Evolutionary conservation across 495 filamentous ascomycete genomes (phyloP), one percentile per base, ranked within the genome.

Genomic region (Trichoderma erinaceum): DNA sequence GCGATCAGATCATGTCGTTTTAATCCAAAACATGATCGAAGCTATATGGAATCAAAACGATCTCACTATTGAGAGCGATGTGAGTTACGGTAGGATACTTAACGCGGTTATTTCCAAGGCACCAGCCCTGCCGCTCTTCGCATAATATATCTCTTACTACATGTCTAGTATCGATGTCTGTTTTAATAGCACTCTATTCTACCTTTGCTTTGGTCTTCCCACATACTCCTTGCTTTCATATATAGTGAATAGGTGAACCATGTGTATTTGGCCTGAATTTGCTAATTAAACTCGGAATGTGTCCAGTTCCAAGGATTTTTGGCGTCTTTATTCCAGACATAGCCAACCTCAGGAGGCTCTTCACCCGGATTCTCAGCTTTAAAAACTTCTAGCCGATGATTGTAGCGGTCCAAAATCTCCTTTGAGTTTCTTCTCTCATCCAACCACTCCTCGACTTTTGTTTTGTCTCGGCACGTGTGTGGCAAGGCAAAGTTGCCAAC

Each of bases 41-140:
- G 56, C 56, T 13, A 16, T 61, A 32, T 61, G 56, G 56, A 61
- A 35, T 32, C 56, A 61, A 25, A 61, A 61, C 25, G 56, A 61
- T 61, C 56, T 61, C 4, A 32, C 10, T 16, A 32, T 61, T 32
- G 56, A 61, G 0, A 32, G 25, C 27, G 56, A 61, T 32, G 27
- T 61, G 12, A 18, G 13, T 15, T 61, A 61, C 29, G 2, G 25
- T 32, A 61, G 25, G 12, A 61, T 32, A 13, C 23, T 61, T 4
- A 13, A 32, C 27, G 56, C 56, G 7, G 25, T 61, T 7, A 25
- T 61, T 13, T 61, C 56, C 2, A 32, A 23, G 16, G 56, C 56
- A 35, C 56, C 56, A 1, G 13, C 25, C 2, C 25, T 61, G 3
- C 56, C 56, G 13, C 56, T 61, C 23, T 32, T 61, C 21, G 48